Base-by-base conservation (phyloP, 1,139 yeast genomes). In the Blastobotrys serpentis region DNA sequence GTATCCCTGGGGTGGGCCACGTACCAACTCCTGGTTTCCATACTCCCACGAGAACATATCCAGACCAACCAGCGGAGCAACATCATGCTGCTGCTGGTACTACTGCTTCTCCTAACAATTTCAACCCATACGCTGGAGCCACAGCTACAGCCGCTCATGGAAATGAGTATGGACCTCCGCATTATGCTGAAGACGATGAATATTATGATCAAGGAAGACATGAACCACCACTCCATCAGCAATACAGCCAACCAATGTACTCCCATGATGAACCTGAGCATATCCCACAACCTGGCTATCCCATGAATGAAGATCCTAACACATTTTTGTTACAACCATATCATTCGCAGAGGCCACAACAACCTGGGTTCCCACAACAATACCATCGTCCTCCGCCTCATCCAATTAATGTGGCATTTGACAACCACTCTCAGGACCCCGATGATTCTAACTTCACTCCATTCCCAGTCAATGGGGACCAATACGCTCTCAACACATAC, bases 391-490 rank as follows among this genome's bases (percentile, higher is more conserved):
- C 10, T 23, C 23, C 4, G 25, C 21, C 16, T 23, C 26, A 23
- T 23, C 26, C 26, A 23, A 8, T 33, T 18, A 38, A 21, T 5
- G 44, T 23, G 13, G 42, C 34, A 39, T 46, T 52, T 23, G 58
- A 54, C 11, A 41, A 52, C 5, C 62, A 58, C 41, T 61, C 60
- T 38, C 50, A 52, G n/a, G 52, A 48, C 18, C 47, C 46, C 4
- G 61, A 59, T n/a, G 63, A 57, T 29, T 65, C 58, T 32, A 49
- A 52, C 30, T 63, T 64, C 51, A 56, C 56, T 40, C 69, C 66
- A n/a, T 62, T 67, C 44, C 72, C 72, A 2, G 61, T 68, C 33
- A 53, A 55, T 2, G 74, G 74, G 4, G 74, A 67, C 47, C 64
- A 64, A 42, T 70, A 70, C 50, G 69, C 65, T 2, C 53, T 71